Evolutionary conservation across 176 grass and related monocot species (phyloP).

Genomic region (Echinochloa phyllopogon): DNA sequence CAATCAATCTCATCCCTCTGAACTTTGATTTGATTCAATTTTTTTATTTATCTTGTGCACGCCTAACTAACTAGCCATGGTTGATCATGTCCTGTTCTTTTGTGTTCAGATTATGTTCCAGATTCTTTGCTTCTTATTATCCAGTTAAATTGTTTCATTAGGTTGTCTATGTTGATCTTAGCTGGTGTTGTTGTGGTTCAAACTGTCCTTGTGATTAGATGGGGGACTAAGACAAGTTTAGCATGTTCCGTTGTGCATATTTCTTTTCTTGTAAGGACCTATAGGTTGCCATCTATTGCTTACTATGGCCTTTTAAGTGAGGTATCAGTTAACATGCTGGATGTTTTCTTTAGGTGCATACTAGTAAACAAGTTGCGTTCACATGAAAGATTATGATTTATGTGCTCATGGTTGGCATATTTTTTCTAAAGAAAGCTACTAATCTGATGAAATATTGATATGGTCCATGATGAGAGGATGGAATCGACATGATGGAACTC

Average conservation of each 20-base stretch:
- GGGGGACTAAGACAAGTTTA: background rate
- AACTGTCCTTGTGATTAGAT: conserved; percentile 5
- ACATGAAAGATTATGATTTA: background rate
- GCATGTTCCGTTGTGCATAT: background rate
- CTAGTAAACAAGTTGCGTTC: background rate
- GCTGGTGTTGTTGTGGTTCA: background rate
- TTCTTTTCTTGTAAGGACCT: background rate
- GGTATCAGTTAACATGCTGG: background rate
- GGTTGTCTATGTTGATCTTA: conserved; percentile 5
- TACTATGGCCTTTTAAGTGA: background rate
- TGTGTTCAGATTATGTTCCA: background rate
- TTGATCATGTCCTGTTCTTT: background rate
- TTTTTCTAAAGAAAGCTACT: background rate
- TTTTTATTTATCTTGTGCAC: conserved; percentile 5
- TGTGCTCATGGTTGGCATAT: conserved; percentile 4
- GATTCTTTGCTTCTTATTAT: conserved; percentile 4
- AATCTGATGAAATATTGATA: conserved; percentile 6
- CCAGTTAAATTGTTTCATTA: conserved; percentile 17
- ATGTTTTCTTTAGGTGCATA: background rate
- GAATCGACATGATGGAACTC: background rate
- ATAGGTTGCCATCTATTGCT: background rate
- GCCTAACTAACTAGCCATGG: background rate
- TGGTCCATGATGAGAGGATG: background rate
- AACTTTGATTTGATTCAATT: conserved; percentile 19
- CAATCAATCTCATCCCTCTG: conserved; percentile 21